phyloP scores from a whole-genome alignment of 2,329 filamentous ascomycete species.

The Ophiostoma perfectum region DNA sequence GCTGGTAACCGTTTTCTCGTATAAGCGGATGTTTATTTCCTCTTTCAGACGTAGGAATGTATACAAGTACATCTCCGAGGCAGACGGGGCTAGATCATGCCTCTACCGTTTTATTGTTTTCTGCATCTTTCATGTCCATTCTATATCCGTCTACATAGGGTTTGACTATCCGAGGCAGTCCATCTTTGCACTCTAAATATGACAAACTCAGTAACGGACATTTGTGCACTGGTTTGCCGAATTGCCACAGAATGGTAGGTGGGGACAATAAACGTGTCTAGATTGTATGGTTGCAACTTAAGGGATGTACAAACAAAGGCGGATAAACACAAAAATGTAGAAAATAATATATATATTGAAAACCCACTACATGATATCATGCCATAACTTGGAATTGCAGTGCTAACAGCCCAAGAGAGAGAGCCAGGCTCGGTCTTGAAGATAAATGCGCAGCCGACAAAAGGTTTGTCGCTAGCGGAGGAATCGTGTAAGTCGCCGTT shows the following conservation, averaged over 20 bases:
- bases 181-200: too few species aligned
- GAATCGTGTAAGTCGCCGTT: slow-evolving; percentile 13
- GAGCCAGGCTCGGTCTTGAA: not conserved
- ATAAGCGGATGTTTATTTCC: slow-evolving; percentile 7
- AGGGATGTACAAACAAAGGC: not conserved
- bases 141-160: not conserved
- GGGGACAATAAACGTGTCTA: too few species aligned
- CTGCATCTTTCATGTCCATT: not conserved
- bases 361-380: not conserved
- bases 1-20: not conserved
- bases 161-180: too few species aligned
- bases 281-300: not conserved
- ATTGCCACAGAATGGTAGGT: too few species aligned
- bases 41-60: not conserved
- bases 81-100: not conserved
- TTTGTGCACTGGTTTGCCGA: too few species aligned
- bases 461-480: slow-evolving; percentile 2
- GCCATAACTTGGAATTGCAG: not conserved
- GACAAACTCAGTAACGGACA: too few species aligned
- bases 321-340: not conserved
- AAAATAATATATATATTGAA: not conserved
- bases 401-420: not conserved
- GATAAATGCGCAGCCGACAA: not conserved
- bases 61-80: not conserved
- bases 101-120: not conserved